Percentiles rank a stretch among this genome's conserved stretches.
These are phyloP conservation scores for Haplographium delicatum DNA, from an alignment of 495 filamentous ascomycete genomes.

Conservation along the genomic window DNA sequence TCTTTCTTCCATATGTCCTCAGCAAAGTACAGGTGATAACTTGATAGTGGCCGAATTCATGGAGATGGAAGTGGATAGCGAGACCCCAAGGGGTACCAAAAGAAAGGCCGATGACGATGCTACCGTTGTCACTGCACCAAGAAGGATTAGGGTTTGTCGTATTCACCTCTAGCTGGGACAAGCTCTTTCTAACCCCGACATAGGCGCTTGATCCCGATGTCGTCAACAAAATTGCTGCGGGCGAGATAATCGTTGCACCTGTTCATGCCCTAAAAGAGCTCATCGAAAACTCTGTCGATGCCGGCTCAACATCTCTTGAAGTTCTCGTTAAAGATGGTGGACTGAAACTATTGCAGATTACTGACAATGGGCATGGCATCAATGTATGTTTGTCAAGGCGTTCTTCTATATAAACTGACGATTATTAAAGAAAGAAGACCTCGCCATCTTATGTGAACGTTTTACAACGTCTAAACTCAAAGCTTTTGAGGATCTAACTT, in stretches of 20 bases:
- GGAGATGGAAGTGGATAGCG: conserved; percentile 25
- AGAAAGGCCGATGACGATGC: conserved; percentile 28
- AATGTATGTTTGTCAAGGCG: conserved; percentile 51
- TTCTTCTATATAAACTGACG: conserved; percentile 15
- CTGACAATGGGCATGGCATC: conserved; percentile 96
- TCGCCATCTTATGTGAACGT: conserved; percentile 90
- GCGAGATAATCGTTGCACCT: conserved; percentile 96
- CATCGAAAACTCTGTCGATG: conserved; percentile 97
- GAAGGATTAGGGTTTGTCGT: conserved; percentile 32
- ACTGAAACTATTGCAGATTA: conserved; percentile 95
- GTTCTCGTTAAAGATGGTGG: conserved; percentile 93
- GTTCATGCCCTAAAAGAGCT: conserved; percentile 97
- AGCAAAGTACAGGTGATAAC: not conserved
- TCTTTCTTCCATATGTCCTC: not conserved
- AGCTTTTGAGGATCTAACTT: conserved; percentile 87
- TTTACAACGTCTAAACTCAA: conserved; percentile 98
- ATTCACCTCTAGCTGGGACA: not conserved
- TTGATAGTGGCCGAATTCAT: conserved; percentile 22
- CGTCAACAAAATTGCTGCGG: conserved; percentile 98
- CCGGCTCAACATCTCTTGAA: conserved; percentile 86
- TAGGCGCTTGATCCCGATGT: conserved; percentile 92
- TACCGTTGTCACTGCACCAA: conserved; percentile 25
- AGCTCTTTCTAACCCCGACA: conserved; percentile 1
- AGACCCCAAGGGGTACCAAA: conserved; percentile 26
- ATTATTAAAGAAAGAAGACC: conserved; percentile 68